Evolutionary conservation across 2,329 filamentous ascomycete species (phyloP), one percentile per base, ranked within the genome.

Genomic region (Beauveria bassiana): DNA sequence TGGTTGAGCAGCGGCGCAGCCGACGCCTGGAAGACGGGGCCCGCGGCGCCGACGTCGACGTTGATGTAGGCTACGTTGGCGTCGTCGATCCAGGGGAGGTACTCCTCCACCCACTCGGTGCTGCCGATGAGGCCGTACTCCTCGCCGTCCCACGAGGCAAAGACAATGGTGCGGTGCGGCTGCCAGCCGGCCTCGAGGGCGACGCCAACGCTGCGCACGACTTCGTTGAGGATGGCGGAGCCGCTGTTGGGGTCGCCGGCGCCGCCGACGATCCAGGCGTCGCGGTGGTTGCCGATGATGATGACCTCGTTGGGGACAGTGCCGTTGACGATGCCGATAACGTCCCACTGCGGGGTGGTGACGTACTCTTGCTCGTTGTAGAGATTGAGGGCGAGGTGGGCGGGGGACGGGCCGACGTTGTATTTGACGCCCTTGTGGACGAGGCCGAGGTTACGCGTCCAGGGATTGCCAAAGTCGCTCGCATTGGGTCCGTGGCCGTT

Each of bases 41-140:
- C 90, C 5, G 78, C 71, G 3, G 87, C 82, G 34, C 87, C 90
- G 6, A 91, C 86, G 67, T 96, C 93, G 61, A 96, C 85, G 72
- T 96, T 96, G 65, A 96, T 74, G 69, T 96, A 96, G 10, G 91
- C 91, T 18, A 96, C 83, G 61, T 86, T 88, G 46, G 88, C 81
- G 4, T 80, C 79, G 2, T 81, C 80, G 14, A 96, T 81, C 91
- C 91, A 96, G 0, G 90, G 88, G 0, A 96, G 75, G 68, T 90
- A 91, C 66, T 96, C 91, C 70, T 96, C 92, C 0, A 96, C 91
- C 91, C 92, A 96, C 70, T 96, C 93, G 0, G 93, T 96, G 59
- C 87, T 91, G 5, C 93, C 93, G 16, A 96, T 74, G 5, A 96
- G 81, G 0, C 89, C 91, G 66, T 96, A 96, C 73, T 96, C 92